Percentiles rank a stretch among this genome's conserved stretches.
These are phyloP conservation scores for Leccinum broughii DNA, from an alignment of 768 basidiomycete genomes.

Conservation along the genomic window DNA sequence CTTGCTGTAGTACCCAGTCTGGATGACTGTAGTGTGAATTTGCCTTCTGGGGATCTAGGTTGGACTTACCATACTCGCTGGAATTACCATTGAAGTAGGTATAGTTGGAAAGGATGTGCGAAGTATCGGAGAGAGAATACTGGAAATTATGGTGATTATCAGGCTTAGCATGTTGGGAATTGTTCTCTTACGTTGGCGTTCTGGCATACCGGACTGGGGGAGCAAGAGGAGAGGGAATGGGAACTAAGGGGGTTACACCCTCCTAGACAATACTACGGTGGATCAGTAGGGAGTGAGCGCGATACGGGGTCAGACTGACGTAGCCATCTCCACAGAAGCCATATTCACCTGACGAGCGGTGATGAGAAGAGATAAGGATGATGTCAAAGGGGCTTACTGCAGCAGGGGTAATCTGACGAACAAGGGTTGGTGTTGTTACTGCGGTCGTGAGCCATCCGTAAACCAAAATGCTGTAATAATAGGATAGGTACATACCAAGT, in stretches of 20 bases:
- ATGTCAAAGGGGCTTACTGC: slow-evolving; percentile 36
- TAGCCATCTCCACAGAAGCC: slow-evolving; percentile 52
- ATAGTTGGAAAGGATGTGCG: slow-evolving; percentile 63
- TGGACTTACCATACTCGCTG: slow-evolving; percentile 55
- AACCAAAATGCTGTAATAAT: not conserved
- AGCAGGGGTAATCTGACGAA: slow-evolving; percentile 41
- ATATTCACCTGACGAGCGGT: slow-evolving; percentile 42
- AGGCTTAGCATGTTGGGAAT: not conserved
- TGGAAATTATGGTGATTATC: slow-evolving; percentile 25
- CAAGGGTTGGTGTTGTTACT: slow-evolving; percentile 42
- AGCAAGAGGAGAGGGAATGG: slow-evolving; percentile 61
- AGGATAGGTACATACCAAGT: slow-evolving; percentile 25
- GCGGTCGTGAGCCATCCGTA: not conserved
- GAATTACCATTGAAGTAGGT: slow-evolving; percentile 76
- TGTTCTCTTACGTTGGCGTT: slow-evolving; percentile 49
- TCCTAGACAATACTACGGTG: slow-evolving; percentile 69
- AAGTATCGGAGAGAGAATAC: slow-evolving; percentile 65
- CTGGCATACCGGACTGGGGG: slow-evolving; percentile 71
- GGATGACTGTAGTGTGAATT: not conserved
- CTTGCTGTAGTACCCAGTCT: slow-evolving; percentile 76
- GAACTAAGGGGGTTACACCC: slow-evolving; percentile 86
- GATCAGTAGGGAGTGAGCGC: slow-evolving; percentile 9
- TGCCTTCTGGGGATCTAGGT: not conserved
- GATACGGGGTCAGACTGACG: slow-evolving; percentile 26
- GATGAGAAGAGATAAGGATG: not conserved